phyloP scores from a whole-genome alignment of 2,329 filamentous ascomycete genomes.

The Dryadomyces quercivorus region DNA sequence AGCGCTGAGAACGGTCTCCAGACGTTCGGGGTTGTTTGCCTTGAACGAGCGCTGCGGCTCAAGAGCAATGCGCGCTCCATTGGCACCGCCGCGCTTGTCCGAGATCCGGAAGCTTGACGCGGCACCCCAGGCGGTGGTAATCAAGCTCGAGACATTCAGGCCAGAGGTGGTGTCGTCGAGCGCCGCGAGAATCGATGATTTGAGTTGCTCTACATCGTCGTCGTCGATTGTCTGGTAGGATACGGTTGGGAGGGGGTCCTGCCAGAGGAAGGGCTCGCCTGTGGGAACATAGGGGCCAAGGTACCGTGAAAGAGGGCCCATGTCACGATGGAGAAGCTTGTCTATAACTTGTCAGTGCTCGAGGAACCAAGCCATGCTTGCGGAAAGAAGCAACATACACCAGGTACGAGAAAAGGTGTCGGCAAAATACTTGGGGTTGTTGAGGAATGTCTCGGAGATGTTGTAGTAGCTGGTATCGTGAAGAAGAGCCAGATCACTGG shows the following conservation, averaged over 20 bases:
- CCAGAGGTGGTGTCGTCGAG: not conserved
- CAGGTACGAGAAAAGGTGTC: slow-evolving; percentile 62
- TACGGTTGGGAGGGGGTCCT: slow-evolving; percentile 55
- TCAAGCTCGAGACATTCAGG: slow-evolving; percentile 33
- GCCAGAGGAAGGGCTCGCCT: slow-evolving; percentile 53
- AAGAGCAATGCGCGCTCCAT: slow-evolving; percentile 66
- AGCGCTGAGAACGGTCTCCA: slow-evolving; percentile 46
- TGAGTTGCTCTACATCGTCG: slow-evolving; percentile 50
- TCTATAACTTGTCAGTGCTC: slow-evolving; percentile 18
- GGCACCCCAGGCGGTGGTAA: slow-evolving; percentile 53
- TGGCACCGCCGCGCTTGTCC: slow-evolving; percentile 75
- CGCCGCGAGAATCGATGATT: slow-evolving; percentile 50
- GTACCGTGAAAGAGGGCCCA: slow-evolving; percentile 60
- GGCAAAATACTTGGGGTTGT: slow-evolving; percentile 54
- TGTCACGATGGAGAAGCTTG: slow-evolving; percentile 71
- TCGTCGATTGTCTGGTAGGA: slow-evolving; percentile 47
- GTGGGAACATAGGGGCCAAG: slow-evolving; percentile 61
- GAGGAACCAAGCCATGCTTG: no score
- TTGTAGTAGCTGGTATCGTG: slow-evolving; percentile 63
- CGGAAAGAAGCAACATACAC: slow-evolving; percentile 25
- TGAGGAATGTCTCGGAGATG: slow-evolving; percentile 58
- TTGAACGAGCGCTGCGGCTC: slow-evolving; percentile 60
- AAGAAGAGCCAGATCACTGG: slow-evolving; percentile 60
- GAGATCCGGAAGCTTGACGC: slow-evolving; percentile 61
- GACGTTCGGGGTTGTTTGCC: slow-evolving; percentile 59